phyloP scores from a whole-genome alignment of 768 basidiomycete species.

The Porphyrellus cyaneotinctus region DNA sequence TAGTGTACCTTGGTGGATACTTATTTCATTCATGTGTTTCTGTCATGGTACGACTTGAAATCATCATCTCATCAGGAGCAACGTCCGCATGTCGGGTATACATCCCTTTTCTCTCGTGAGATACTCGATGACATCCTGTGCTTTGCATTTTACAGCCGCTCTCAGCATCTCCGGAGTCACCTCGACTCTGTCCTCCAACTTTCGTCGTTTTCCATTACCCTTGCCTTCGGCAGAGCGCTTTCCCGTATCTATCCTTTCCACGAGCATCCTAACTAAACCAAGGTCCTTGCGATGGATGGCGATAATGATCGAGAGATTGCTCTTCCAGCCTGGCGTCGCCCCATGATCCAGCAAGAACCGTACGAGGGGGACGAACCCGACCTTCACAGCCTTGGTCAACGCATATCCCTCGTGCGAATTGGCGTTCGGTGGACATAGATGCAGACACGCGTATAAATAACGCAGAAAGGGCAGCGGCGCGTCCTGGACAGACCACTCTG shows the following conservation, averaged over 20 bases:
- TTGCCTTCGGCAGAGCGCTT: conserved; percentile 22
- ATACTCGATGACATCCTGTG: conserved; percentile 69
- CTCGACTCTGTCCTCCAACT: conserved; percentile 55
- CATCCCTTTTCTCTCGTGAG: conserved; percentile 66
- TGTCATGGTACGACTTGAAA: background rate
- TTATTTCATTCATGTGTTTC: background rate
- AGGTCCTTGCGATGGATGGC: conserved; percentile 74
- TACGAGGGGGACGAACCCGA: conserved; percentile 59
- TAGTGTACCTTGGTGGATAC: conserved; percentile 16
- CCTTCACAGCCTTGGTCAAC: conserved; percentile 72
- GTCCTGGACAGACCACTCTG: conserved; percentile 45
- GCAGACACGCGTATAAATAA: conserved; percentile 46
- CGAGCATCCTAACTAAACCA: conserved; percentile 64
- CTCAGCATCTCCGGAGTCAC: conserved; percentile 58
- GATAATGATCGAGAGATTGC: conserved; percentile 62
- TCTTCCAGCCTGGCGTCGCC: conserved; percentile 63
- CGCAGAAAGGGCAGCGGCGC: conserved; percentile 62
- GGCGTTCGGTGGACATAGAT: conserved; percentile 41
- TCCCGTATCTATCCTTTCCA: conserved; percentile 48
- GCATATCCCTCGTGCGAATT: conserved; percentile 81
- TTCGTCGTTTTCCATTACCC: conserved; percentile 43
- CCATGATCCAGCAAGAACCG: conserved; percentile 65
- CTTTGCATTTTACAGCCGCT: conserved; percentile 58
- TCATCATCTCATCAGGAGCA: conserved; percentile 37
- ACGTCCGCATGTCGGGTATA: conserved; percentile 68